Conservation (phyloP, 495 filamentous ascomycete genomes). For the Penicillium steckii region DNA sequence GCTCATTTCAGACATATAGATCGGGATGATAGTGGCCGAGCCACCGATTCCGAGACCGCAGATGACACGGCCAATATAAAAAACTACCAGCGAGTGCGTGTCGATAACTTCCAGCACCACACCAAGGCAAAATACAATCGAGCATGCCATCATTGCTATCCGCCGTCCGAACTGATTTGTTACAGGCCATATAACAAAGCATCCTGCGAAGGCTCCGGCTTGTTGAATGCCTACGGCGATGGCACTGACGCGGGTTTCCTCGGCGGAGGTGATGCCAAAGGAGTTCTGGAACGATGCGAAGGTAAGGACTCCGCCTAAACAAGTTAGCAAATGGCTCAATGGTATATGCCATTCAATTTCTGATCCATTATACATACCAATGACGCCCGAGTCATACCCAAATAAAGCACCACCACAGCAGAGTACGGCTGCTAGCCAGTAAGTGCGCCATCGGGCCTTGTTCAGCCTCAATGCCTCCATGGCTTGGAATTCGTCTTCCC, state of each 20-base stretch:
- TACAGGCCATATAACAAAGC: conserved; percentile 50
- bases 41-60: conserved; percentile 58
- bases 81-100: conserved; percentile 38
- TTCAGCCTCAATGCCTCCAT: conserved; percentile 28
- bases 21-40: conserved; percentile 56
- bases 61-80: conserved; percentile 50
- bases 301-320: conserved; percentile 45
- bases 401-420: conserved; percentile 46
- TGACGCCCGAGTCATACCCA: conserved; percentile 46
- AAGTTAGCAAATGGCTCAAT: not conserved
- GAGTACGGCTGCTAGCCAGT: conserved; percentile 51
- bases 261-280: conserved; percentile 34
- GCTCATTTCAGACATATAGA: conserved; percentile 57
- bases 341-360: not conserved
- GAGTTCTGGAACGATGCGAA: conserved; percentile 46
- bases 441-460: conserved; percentile 43
- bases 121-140: conserved; percentile 45
- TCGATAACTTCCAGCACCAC: conserved; percentile 46
- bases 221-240: conserved; percentile 49
- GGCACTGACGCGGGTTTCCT: conserved; percentile 40
- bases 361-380: conserved; percentile 26
- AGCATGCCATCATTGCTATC: conserved; percentile 42
- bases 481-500: not conserved
- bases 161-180: conserved; percentile 45
- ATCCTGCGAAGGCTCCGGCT: conserved; percentile 46